Evolutionary conservation across 1,139 yeast genomes (phyloP).

Genomic region (Yamadazyma taylorii): DNA sequence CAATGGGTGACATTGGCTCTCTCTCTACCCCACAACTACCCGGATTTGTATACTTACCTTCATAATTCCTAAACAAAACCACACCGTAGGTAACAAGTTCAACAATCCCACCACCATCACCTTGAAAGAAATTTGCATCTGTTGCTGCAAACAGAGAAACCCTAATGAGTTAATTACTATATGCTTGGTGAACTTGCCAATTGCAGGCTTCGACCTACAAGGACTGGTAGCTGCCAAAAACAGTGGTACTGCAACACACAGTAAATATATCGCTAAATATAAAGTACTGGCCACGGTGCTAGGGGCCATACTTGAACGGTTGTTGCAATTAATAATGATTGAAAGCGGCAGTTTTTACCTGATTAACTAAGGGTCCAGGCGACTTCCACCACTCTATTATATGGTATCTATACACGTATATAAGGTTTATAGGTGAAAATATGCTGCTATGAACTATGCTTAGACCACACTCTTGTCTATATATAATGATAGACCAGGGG

Average conservation of each 20-base stretch:
- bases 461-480: no score
- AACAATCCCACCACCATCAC: neutral
- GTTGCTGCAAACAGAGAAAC: constrained; percentile 3
- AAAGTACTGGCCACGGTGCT: neutral
- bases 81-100: constrained; percentile 9
- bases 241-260: neutral
- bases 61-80: constrained; percentile 11
- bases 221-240: neutral
- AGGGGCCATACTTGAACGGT: no score
- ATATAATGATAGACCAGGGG: no score
- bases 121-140: neutral
- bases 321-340: no score
- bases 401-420: no score
- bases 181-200: constrained; percentile 3
- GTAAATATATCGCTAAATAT: neutral
- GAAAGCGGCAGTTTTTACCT: no score
- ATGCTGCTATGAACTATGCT: no score
- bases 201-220: neutral
- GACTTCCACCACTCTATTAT: no score
- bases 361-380: no score
- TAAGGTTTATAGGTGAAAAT: no score
- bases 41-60: constrained; percentile 8
- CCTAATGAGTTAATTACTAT: constrained; percentile 6
- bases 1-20: no score
- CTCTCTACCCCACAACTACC: constrained; percentile 4